Percentiles rank a stretch among this genome's conserved stretches.
These are phyloP conservation scores for Fusarium veterinarium DNA, from an alignment of 2,329 filamentous ascomycete species.

Conservation along the genomic window DNA sequence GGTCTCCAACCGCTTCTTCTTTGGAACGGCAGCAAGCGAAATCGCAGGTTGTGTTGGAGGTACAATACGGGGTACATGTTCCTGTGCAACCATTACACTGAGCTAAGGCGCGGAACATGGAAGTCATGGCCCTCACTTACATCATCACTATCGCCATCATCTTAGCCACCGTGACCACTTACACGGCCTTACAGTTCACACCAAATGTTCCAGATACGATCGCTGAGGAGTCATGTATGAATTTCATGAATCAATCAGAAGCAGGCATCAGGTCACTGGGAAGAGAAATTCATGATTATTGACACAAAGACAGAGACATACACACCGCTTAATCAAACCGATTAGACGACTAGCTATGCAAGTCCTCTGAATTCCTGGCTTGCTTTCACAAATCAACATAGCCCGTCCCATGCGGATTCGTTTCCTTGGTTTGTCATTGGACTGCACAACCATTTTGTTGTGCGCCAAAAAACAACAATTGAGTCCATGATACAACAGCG, in stretches of 20 bases:
- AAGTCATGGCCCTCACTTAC: constrained; percentile 36
- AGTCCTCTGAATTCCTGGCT: constrained; percentile 4
- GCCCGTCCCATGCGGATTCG: constrained; percentile 11
- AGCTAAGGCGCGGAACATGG: constrained; percentile 38
- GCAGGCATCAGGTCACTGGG: background rate
- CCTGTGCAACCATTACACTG: constrained; percentile 35
- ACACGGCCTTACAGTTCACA: constrained; percentile 14
- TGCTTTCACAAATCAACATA: constrained; percentile 11
- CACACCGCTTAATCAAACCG: constrained; percentile 14
- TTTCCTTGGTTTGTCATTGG: constrained; percentile 21
- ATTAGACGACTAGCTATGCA: background rate
- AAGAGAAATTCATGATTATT: constrained; percentile 1
- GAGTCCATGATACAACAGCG: constrained; percentile 10
- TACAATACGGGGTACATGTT: constrained; percentile 21
- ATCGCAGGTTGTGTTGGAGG: constrained; percentile 5
- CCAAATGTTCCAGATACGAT: constrained; percentile 9
- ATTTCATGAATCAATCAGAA: constrained; percentile 13
- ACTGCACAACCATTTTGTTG: constrained; percentile 11
- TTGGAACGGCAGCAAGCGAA: background rate
- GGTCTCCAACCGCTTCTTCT: constrained; percentile 12
- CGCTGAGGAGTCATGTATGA: constrained; percentile 10
- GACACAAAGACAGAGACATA: constrained; percentile 15
- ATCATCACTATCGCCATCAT: constrained; percentile 34
- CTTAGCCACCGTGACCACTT: constrained; percentile 30
- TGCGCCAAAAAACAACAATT: constrained; percentile 10